A percentile compares a stretch with the other conserved stretches of the same genome.
phyloP scores from a whole-genome alignment of 2,329 filamentous ascomycete species.

The Rhytidhysteron rufulum region DNA sequence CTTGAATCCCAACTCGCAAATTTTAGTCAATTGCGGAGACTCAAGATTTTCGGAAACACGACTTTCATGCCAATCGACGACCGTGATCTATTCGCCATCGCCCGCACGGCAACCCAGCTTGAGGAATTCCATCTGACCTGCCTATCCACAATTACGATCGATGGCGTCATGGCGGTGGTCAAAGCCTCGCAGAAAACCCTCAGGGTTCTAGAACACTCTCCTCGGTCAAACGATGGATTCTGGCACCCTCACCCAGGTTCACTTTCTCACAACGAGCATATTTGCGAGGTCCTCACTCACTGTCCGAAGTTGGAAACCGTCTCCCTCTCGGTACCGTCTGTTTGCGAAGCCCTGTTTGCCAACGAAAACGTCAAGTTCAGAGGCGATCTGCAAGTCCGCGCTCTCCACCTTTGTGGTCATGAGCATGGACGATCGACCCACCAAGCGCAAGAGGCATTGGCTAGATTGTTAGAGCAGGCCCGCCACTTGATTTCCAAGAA shows the following conservation, averaged over 20 bases:
- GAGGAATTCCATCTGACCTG: conserved; percentile 53
- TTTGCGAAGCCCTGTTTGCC: conserved; percentile 46
- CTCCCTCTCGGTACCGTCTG: conserved; percentile 46
- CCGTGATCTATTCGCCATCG: conserved; percentile 47
- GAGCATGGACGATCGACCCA: conserved; percentile 33
- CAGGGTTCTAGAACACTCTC: conserved; percentile 51
- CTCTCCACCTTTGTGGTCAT: conserved; percentile 45
- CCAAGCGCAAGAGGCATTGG: conserved; percentile 35
- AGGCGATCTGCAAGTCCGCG: conserved; percentile 48
- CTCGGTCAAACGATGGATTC: conserved; percentile 51
- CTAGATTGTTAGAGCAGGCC: conserved; percentile 38
- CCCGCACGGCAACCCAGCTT: conserved; percentile 48
- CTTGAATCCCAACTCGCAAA: conserved; percentile 42
- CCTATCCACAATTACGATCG: conserved; percentile 50
- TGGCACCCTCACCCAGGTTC: conserved; percentile 48
- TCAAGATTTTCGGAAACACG: conserved; percentile 55
- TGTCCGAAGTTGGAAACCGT: conserved; percentile 47
- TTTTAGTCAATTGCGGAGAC: conserved; percentile 47
- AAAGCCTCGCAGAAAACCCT: conserved; percentile 47
- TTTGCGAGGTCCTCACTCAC: conserved; percentile 45
- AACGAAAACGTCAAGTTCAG: conserved; percentile 42
- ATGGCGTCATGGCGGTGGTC: conserved; percentile 50
- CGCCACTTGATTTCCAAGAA: conserved; percentile 39
- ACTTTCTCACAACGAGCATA: conserved; percentile 42
- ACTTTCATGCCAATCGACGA: conserved; percentile 51